Conservation (phyloP, 148 eudicot genomes). For the Cornus kousa region DNA sequence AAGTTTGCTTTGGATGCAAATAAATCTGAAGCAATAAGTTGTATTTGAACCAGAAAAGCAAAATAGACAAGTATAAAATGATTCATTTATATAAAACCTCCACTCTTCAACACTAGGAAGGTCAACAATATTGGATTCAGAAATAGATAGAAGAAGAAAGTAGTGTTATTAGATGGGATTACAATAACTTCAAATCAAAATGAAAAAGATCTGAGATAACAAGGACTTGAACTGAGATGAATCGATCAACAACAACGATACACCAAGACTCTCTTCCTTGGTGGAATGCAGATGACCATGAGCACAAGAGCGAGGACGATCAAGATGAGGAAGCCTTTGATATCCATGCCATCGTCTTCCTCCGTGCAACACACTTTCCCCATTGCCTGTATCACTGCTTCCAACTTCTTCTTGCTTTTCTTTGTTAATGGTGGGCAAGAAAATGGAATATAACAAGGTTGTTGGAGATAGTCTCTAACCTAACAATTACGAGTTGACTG, state of each 20-base stretch:
- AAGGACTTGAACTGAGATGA: background rate
- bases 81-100: background rate
- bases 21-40: no score
- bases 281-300: slow-evolving; percentile 8
- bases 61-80: no score
- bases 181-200: no score
- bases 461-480: background rate
- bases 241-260: background rate
- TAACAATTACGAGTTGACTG: no score
- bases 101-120: background rate
- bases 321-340: slow-evolving; percentile 7
- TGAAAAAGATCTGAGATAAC: no score
- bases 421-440: background rate
- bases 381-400: slow-evolving; percentile 7
- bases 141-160: background rate
- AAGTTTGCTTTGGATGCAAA: no score
- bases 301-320: slow-evolving; percentile 12
- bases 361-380: slow-evolving; percentile 26
- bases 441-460: background rate
- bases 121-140: background rate
- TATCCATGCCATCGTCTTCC: slow-evolving; percentile 1
- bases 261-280: background rate
- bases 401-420: background rate
- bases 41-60: no score
- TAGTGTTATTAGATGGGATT: background rate